These are phyloP conservation scores for Colletotrichum karsti DNA, from an alignment of 2,329 filamentous ascomycete genomes.

Conservation along the genomic window DNA sequence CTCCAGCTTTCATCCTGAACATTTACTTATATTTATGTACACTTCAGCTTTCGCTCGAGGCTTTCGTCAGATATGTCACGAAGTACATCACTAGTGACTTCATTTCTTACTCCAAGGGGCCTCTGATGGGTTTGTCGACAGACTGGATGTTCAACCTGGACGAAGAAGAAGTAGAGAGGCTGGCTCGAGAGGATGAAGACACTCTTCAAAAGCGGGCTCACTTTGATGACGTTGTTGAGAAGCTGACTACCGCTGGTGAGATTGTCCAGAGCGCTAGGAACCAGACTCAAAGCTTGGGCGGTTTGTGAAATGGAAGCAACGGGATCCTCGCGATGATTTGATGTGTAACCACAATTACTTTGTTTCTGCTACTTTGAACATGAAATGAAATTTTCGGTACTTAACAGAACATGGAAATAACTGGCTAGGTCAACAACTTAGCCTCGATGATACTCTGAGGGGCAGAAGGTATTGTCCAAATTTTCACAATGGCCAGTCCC, in stretches of 20 bases:
- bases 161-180: constrained; percentile 30
- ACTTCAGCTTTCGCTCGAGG: constrained; percentile 32
- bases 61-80: constrained; percentile 35
- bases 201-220: constrained; percentile 15
- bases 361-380: too few relatives aligned
- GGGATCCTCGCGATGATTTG: too few relatives aligned
- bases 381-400: too few relatives aligned
- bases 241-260: constrained; percentile 29
- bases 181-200: constrained; percentile 35
- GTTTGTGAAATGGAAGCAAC: background rate
- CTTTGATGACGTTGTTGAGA: background rate
- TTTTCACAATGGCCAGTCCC: background rate
- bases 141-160: constrained; percentile 31
- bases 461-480: background rate
- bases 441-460: constrained; percentile 1
- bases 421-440: background rate
- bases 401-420: too few relatives aligned
- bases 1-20: too few relatives aligned
- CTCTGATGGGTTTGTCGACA: constrained; percentile 33
- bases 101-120: constrained; percentile 29
- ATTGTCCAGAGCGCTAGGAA: constrained; percentile 32
- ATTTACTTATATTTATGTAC: too few relatives aligned
- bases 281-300: background rate
- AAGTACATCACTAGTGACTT: constrained; percentile 35
- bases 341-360: too few relatives aligned